Conservation (phyloP, 2,329 filamentous ascomycete genomes). For the Metarhizium anisopliae region DNA sequence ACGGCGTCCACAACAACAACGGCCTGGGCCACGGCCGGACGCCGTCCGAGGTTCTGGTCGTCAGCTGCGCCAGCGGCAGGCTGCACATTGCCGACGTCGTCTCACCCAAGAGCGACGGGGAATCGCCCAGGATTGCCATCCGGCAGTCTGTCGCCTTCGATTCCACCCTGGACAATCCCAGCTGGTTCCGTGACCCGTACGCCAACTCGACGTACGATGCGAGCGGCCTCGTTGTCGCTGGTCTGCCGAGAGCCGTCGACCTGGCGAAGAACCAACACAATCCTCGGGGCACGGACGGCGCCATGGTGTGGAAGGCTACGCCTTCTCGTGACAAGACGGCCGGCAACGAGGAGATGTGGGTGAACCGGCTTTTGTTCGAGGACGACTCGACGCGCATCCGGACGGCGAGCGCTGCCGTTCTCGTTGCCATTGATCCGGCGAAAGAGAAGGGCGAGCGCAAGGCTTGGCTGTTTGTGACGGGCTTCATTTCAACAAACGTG, state of each 20-base stretch:
- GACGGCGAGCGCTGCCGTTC: conserved; percentile 39
- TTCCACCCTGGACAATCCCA: conserved; percentile 46
- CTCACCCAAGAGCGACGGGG: conserved; percentile 5
- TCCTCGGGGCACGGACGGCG: conserved; percentile 28
- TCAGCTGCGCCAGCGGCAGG: conserved; percentile 33
- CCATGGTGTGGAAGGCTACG: conserved; percentile 35
- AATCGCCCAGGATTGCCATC: conserved; percentile 19
- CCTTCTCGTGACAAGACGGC: not conserved
- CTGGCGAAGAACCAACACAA: conserved; percentile 23
- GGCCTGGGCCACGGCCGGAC: conserved; percentile 42
- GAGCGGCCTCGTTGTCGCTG: conserved; percentile 44
- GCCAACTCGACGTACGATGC: conserved; percentile 31
- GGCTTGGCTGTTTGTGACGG: conserved; percentile 50
- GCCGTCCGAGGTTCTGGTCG: conserved; percentile 31
- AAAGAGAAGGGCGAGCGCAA: conserved; percentile 32
- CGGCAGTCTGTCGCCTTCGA: conserved; percentile 34
- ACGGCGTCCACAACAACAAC: conserved; percentile 43
- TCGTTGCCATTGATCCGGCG: conserved; percentile 42
- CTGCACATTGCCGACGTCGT: conserved; percentile 32
- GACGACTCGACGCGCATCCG: conserved; percentile 46
- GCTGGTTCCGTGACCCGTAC: conserved; percentile 47
- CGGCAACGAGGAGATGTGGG: conserved; percentile 21
- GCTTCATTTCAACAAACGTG: conserved; percentile 39
- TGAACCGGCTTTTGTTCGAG: conserved; percentile 42
- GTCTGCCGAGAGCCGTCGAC: conserved; percentile 32